Evolutionary conservation across 2,329 filamentous ascomycete species (phyloP), one percentile per base, ranked within the genome.

Genomic region (Chaetomium sp.): DNA sequence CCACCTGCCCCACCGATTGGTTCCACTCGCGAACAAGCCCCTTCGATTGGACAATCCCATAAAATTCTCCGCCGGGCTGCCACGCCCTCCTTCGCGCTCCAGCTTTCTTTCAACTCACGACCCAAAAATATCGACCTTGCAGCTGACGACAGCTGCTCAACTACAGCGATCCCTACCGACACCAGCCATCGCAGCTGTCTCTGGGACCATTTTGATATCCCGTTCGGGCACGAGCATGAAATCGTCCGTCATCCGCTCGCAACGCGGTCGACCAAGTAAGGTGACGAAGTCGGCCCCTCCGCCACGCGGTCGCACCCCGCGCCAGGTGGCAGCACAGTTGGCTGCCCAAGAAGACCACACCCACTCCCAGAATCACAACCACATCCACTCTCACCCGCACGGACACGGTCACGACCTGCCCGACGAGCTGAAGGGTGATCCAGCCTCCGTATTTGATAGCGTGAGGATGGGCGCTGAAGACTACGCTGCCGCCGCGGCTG

Each of bases 201-300:
- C 60, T 45, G 62, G 64, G 60, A 62, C 29, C 54, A 62, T 31
- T 57, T 38, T n/a, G 54, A 51, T 33, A 59, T 60, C 47, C 49
- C 42, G 38, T 35, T 8, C 57, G 63, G 66, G 65, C 60, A 47
- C 60, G 65, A 70, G 69, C 67, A 71, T 71, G 69, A 71, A 68
- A 70, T 60, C 67, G 55, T 67, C 68, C 27, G 65, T 60, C 57
- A 57, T 67, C 57, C 68, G 69, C 56, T 67, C 68, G 65, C 78
- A 78, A 62, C 77, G 72, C 68, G 76, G 71, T 68, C 78, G 78
- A 60, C 75, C 75, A 42, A 78, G 72, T 74, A 82, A 80, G 72
- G 79, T 82, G 70, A 77, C 76, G 60, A 83, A 82, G 72, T 72
- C 76, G 50, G 67, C 69, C 55, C 65, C 70, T 29, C 60, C 69